These are phyloP conservation scores for Francoa sonchifolia DNA, from an alignment of 441 rosid genomes.

Conservation along the genomic window DNA sequence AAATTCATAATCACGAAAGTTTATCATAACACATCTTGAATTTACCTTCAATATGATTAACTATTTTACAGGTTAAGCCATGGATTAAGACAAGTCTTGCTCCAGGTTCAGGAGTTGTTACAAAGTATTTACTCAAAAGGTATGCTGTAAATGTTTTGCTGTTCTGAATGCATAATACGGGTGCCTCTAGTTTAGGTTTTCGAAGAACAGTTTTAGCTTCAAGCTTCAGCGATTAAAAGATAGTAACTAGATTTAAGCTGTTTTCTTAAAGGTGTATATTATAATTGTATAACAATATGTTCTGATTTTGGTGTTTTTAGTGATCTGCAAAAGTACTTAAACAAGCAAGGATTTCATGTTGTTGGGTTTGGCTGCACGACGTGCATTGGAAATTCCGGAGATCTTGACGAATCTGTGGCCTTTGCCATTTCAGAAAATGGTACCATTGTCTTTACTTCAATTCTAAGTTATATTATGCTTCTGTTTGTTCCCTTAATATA, in stretches of 20 bases:
- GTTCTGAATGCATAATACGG: too few species aligned
- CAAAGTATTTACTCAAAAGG: slow-evolving; percentile 38
- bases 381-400: slow-evolving; percentile 51
- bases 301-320: slow-evolving; percentile 23
- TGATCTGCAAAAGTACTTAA: slow-evolving; percentile 38
- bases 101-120: slow-evolving; percentile 52
- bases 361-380: slow-evolving; percentile 64
- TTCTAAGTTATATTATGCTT: neutral
- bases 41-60: slow-evolving; percentile 3
- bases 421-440: slow-evolving; percentile 38
- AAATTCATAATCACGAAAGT: neutral
- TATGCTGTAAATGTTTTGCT: slow-evolving; percentile 9
- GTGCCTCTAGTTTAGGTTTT: too few species aligned
- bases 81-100: slow-evolving; percentile 60
- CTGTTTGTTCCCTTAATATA: neutral
- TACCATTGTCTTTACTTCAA: slow-evolving; percentile 5
- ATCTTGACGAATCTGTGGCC: slow-evolving; percentile 32
- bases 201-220: too few species aligned
- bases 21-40: neutral
- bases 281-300: slow-evolving; percentile 1
- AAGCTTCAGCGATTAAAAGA: too few species aligned
- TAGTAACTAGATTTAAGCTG: too few species aligned
- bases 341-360: slow-evolving; percentile 38
- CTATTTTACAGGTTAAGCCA: slow-evolving; percentile 34
- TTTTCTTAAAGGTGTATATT: neutral